phyloP scores from a whole-genome alignment of 352 stramenopile genomes.

The Ochromonadaceae sp. region DNA sequence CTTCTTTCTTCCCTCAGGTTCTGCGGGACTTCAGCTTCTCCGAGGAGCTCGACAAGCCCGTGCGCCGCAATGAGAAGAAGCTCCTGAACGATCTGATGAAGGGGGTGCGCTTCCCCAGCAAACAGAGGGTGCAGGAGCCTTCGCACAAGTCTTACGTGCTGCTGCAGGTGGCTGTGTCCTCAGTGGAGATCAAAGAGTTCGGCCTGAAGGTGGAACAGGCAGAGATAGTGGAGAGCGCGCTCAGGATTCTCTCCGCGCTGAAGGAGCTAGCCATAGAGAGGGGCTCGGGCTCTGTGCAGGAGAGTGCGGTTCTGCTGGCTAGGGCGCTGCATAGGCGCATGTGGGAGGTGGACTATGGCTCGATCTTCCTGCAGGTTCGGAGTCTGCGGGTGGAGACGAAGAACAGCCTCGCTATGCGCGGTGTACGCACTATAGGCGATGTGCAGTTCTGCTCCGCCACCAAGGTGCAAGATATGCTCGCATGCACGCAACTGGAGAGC shows the following conservation, averaged over 20 bases:
- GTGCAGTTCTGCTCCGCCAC: no score
- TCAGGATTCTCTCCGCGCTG: background rate
- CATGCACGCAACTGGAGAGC: no score
- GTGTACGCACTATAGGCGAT: no score
- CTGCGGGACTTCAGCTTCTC: background rate
- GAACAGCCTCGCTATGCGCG: no score
- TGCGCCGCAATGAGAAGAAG: slow-evolving; percentile 17
- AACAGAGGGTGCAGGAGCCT: slow-evolving; percentile 15
- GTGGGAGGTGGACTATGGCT: slow-evolving; percentile 5
- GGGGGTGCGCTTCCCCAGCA: slow-evolving; percentile 20
- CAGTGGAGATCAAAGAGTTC: slow-evolving; percentile 21
- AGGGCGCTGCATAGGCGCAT: background rate
- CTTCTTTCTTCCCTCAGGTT: slow-evolving; percentile 1
- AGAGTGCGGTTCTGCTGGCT: background rate
- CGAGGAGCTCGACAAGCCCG: slow-evolving; percentile 13
- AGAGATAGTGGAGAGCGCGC: slow-evolving; percentile 6
- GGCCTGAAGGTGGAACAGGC: slow-evolving; percentile 10
- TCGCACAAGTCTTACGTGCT: slow-evolving; percentile 20
- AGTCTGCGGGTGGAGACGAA: no score
- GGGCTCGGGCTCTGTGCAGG: background rate
- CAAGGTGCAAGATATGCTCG: no score
- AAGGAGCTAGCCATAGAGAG: background rate
- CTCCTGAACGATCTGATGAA: slow-evolving; percentile 24
- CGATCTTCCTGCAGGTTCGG: no score
- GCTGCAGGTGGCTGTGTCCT: slow-evolving; percentile 14